A percentile compares a stretch with the other conserved stretches of the same genome.
These are phyloP conservation scores for Aspergillus bridgeri DNA, from an alignment of 495 filamentous ascomycete species.

Conservation along the genomic window DNA sequence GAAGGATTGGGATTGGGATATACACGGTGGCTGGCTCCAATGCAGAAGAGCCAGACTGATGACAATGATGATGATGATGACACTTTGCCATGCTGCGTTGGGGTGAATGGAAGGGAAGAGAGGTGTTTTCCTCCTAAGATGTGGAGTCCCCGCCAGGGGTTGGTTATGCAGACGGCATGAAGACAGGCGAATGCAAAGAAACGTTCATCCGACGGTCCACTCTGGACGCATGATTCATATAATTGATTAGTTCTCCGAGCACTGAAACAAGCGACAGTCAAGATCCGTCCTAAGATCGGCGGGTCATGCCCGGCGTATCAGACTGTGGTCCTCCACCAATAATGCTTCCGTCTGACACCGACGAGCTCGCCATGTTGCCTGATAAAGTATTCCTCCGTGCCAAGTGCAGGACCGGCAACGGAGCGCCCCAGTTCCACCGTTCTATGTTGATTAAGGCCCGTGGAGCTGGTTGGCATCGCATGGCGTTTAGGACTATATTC, in stretches of 20 bases:
- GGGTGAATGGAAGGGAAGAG: not conserved
- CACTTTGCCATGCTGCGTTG: not conserved
- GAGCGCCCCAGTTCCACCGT: not conserved
- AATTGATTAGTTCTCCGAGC: not conserved
- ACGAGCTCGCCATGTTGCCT: not conserved
- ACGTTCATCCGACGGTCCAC: not conserved
- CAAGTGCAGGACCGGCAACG: not conserved
- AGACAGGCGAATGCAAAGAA: constrained; percentile 1
- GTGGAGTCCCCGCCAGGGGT: not conserved
- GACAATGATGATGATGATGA: constrained; percentile 9
- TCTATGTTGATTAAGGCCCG: not conserved
- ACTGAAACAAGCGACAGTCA: not conserved
- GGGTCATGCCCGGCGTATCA: not conserved
- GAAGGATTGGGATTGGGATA: not conserved
- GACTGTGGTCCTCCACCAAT: not conserved
- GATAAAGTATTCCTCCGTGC: not conserved
- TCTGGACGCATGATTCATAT: not conserved
- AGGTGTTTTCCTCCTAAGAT: too few relatives aligned
- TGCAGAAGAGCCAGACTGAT: constrained; percentile 1
- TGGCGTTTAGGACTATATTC: not conserved
- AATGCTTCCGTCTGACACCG: not conserved
- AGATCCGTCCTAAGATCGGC: not conserved
- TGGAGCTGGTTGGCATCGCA: not conserved
- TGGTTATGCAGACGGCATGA: constrained; percentile 1
- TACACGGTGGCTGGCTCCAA: not conserved